A percentile compares a stretch with the other conserved stretches of the same genome.
phyloP scores from a whole-genome alignment of 805 yeast genomes.

The Pichia insulana region DNA sequence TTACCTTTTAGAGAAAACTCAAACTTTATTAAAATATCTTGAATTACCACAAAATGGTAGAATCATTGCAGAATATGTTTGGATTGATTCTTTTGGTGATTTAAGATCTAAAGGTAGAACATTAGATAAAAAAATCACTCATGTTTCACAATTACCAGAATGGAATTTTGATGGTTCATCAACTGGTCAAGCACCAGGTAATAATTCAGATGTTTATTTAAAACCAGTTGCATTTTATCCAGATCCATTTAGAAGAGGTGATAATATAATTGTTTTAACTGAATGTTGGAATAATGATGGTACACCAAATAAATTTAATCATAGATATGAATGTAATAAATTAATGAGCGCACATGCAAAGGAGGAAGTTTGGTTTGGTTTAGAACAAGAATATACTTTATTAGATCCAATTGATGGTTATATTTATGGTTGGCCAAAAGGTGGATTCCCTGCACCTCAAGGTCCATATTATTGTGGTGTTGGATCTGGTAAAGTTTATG shows the following conservation, averaged over 20 bases:
- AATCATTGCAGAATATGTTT: slow-evolving; percentile 91
- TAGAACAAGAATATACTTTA: slow-evolving; percentile 97
- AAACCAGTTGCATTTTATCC: slow-evolving; percentile 94
- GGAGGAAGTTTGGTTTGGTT: slow-evolving; percentile 91
- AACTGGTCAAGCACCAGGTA: slow-evolving; percentile 97
- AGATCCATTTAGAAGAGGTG: slow-evolving; percentile 97
- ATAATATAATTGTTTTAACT: slow-evolving; percentile 87
- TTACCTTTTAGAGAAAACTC: slow-evolving; percentile 51
- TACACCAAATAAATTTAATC: slow-evolving; percentile 97
- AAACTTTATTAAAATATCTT: slow-evolving; percentile 73
- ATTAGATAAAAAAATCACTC: slow-evolving; percentile 53
- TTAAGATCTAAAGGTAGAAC: slow-evolving; percentile 94
- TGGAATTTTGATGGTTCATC: slow-evolving; percentile 99
- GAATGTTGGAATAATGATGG: slow-evolving; percentile 99
- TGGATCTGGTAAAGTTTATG: slow-evolving; percentile 96
- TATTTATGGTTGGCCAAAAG: slow-evolving; percentile 98
- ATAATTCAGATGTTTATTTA: slow-evolving; percentile 89
- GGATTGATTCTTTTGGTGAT: slow-evolving; percentile 92
- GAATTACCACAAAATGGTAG: slow-evolving; percentile 79
- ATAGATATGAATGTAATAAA: slow-evolving; percentile 94
- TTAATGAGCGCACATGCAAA: slow-evolving; percentile 85
- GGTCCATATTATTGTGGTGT: slow-evolving; percentile 99
- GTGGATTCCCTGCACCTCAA: slow-evolving; percentile 99
- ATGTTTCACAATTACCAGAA: slow-evolving; percentile 86
- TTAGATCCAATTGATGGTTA: slow-evolving; percentile 76